phyloP scores from a whole-genome alignment of 352 stramenopile species.

The Globisporangium okanoganense region DNA sequence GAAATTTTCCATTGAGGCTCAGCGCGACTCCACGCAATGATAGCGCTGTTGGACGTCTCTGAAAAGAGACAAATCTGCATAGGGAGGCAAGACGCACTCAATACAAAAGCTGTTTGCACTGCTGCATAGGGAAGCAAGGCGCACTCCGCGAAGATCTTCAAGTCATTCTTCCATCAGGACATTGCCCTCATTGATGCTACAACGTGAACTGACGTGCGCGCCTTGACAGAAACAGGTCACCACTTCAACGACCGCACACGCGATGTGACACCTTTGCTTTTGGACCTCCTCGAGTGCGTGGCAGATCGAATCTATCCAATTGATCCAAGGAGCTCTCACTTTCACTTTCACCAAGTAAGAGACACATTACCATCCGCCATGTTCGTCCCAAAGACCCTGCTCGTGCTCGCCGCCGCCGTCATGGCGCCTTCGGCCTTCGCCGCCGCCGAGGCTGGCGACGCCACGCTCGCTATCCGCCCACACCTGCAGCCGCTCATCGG shows the following conservation, averaged over 20 bases:
- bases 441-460: background rate
- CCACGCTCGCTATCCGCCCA: background rate
- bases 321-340: background rate
- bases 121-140: too few species aligned
- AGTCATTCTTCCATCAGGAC: too few species aligned
- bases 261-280: constrained; percentile 2
- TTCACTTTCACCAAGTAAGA: background rate
- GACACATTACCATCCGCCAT: background rate
- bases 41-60: background rate
- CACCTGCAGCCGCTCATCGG: constrained; percentile 19
- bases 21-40: background rate
- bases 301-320: background rate
- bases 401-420: constrained; percentile 9
- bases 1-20: background rate
- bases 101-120: too few species aligned
- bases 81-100: too few species aligned
- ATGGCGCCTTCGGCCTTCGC: constrained; percentile 3
- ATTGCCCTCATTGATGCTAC: background rate
- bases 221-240: background rate
- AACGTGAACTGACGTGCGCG: background rate
- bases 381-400: constrained; percentile 21
- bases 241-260: constrained; percentile 1
- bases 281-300: background rate
- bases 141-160: too few species aligned
- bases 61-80: too few species aligned